A percentile compares a stretch with the other conserved stretches of the same genome.
Evolutionary conservation across 148 eudicot genomes (phyloP).

Genomic region (Salicornia ramosissima): DNA sequence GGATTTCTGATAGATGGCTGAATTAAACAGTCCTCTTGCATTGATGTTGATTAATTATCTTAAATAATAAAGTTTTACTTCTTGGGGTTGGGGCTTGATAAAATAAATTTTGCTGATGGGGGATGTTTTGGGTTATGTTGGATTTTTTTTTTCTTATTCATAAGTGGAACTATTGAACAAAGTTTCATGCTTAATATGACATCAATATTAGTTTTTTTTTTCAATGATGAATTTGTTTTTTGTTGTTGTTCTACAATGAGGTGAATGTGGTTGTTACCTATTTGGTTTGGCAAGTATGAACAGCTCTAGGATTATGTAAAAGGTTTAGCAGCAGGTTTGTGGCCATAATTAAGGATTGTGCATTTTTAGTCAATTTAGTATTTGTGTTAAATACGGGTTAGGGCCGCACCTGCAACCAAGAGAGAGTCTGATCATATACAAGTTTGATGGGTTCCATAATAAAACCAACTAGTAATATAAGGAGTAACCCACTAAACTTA

Average conservation of each 20-base stretch:
- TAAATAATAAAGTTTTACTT: too few relatives aligned
- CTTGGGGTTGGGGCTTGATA: neutral
- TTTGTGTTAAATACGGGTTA: too few relatives aligned
- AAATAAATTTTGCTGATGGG: neutral
- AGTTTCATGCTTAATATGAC: neutral
- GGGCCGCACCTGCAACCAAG: too few relatives aligned
- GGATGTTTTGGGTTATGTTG: neutral
- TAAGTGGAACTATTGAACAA: neutral
- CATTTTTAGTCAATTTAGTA: too few relatives aligned
- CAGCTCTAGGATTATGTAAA: neutral
- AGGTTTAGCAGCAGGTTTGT: constrained; percentile 2
- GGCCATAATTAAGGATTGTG: neutral
- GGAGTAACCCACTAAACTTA: too few relatives aligned
- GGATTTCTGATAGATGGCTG: neutral
- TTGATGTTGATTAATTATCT: neutral
- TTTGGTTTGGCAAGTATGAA: neutral
- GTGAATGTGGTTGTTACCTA: neutral
- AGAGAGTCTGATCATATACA: too few relatives aligned
- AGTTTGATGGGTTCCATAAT: too few relatives aligned
- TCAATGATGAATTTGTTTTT: neutral
- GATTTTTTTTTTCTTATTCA: neutral
- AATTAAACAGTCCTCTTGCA: neutral
- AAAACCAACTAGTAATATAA: too few relatives aligned
- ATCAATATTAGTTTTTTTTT: neutral
- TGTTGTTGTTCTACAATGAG: neutral